Evolutionary conservation across 2,329 filamentous ascomycete genomes (phyloP), one percentile per base, ranked within the genome.

Genomic region (Colletotrichum musicola): DNA sequence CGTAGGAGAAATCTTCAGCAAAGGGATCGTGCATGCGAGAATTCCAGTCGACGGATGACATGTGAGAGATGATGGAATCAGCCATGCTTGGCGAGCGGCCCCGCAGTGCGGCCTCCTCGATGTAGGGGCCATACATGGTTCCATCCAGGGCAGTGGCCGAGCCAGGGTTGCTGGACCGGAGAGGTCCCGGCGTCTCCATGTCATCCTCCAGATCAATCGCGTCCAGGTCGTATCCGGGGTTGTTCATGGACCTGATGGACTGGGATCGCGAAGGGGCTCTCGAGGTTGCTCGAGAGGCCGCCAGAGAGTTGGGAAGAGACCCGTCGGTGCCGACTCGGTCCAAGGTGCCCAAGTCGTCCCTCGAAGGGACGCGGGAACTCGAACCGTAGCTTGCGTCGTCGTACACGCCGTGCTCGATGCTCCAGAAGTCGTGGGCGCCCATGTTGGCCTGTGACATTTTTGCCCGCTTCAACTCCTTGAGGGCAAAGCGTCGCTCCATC

Each of bases 1-100:
- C 95, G 75, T 96, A 97, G 42, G 92, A 93, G 78, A 94, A 94
- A 77, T 98, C 95, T 73, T 97, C 94, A 42, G 93, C 92, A 68
- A 93, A 90, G 1, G 89, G 85, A 71, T 92, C 89, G 70, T 92
- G 89, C 13, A 83, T 80, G 50, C 84, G 85, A 9, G 81, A 77
- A 73, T 86, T 86, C 75, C 84, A 88, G 75, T 91, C 89, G 44
- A 91, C 79, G 0, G 88, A 89, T 4, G 89, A 91, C 86, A 91
- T 89, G 80, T 90, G 85, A 58, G 92, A 89, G 74, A 92, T 89
- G 75, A 90, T 89, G 69, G 93, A 96, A 61, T 93, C 93, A 4
- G 92, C 90, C 80, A 95, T 88, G 76, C 94, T 97, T 40, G 93
- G 92, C 4, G 93, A 93, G 58, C 93, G 88, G 50, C 89, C 89